These are phyloP conservation scores for Hymenoscyphus linearis DNA, from an alignment of 2,329 filamentous ascomycete genomes.

Conservation along the genomic window DNA sequence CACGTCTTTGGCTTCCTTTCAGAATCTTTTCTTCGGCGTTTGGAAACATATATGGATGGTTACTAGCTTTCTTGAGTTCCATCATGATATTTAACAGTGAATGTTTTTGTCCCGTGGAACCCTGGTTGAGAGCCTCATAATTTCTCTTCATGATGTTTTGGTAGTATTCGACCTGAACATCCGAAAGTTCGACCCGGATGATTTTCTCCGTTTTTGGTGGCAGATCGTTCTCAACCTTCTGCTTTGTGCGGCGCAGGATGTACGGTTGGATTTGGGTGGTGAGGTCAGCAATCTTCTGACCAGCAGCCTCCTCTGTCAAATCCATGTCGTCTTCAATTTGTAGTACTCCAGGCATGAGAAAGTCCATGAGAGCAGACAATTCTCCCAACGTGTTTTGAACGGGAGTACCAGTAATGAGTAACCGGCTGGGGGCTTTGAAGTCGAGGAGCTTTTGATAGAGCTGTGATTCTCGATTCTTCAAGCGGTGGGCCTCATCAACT, in stretches of 20 bases:
- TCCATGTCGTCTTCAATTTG: slow-evolving; percentile 90
- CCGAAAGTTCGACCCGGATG: slow-evolving; percentile 92
- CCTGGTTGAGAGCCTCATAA: slow-evolving; percentile 89
- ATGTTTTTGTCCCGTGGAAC: slow-evolving; percentile 84
- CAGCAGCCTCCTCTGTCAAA: slow-evolving; percentile 72
- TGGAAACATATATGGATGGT: slow-evolving; percentile 96
- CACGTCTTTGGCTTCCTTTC: slow-evolving; percentile 71
- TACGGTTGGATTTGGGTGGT: slow-evolving; percentile 86
- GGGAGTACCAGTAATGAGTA: slow-evolving; percentile 93
- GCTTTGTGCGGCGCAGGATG: slow-evolving; percentile 92
- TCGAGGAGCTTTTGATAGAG: slow-evolving; percentile 79
- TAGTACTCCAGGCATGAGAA: slow-evolving; percentile 91
- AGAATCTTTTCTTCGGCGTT: slow-evolving; percentile 88
- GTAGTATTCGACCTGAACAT: slow-evolving; percentile 96
- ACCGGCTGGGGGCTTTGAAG: slow-evolving; percentile 81
- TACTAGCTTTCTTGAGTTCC: slow-evolving; percentile 98
- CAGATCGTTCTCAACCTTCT: slow-evolving; percentile 93
- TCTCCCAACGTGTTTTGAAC: slow-evolving; percentile 97
- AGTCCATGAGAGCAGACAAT: slow-evolving; percentile 87
- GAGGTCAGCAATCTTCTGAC: slow-evolving; percentile 79
- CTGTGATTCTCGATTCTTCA: slow-evolving; percentile 95
- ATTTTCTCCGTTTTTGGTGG: slow-evolving; percentile 99
- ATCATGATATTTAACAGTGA: slow-evolving; percentile 98
- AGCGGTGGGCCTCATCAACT: slow-evolving; percentile 91
- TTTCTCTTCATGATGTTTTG: slow-evolving; percentile 98